Evolutionary conservation across 2,329 filamentous ascomycete genomes (phyloP).

Genomic region (Fusarium temperatum): DNA sequence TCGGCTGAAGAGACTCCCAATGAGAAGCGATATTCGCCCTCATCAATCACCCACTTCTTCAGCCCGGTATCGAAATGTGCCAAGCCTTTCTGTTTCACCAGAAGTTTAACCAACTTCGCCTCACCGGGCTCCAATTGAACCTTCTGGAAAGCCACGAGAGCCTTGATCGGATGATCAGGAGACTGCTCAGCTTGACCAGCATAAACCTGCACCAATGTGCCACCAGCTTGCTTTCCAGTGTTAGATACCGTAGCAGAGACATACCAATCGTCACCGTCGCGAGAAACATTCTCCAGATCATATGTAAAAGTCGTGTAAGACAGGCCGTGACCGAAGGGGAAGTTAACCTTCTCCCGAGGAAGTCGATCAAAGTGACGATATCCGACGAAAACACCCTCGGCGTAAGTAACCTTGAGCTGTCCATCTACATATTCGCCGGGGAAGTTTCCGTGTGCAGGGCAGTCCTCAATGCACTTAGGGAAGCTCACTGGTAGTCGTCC

Average conservation of each 20-base stretch:
- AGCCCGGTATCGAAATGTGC: conserved; percentile 40
- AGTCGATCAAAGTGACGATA: conserved; percentile 72
- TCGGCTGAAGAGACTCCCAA: conserved; percentile 42
- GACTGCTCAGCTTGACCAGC: conserved; percentile 18
- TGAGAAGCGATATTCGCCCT: conserved; percentile 41
- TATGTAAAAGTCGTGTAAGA: conserved; percentile 71
- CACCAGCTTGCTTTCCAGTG: conserved; percentile 58
- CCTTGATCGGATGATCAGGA: conserved; percentile 42
- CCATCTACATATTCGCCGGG: conserved; percentile 51
- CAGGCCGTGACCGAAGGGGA: conserved; percentile 73
- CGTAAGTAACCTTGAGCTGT: conserved; percentile 61
- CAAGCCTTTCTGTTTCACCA: conserved; percentile 36
- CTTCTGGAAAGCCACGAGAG: conserved; percentile 46
- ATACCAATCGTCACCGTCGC: conserved; percentile 54
- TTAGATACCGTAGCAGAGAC: conserved; percentile 65
- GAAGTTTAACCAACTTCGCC: conserved; percentile 18
- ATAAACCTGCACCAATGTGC: conserved; percentile 65
- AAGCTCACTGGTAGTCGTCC: conserved; percentile 72
- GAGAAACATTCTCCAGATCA: conserved; percentile 54
- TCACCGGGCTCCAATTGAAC: conserved; percentile 36
- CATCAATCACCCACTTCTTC: conserved; percentile 42
- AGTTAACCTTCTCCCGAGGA: conserved; percentile 62
- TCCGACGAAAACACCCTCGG: conserved; percentile 73
- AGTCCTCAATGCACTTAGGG: conserved; percentile 66
- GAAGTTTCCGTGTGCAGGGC: conserved; percentile 71